Evolutionary conservation across 805 yeast genomes (phyloP).

Genomic region (Cyberlindnera euphorbiiphila): DNA sequence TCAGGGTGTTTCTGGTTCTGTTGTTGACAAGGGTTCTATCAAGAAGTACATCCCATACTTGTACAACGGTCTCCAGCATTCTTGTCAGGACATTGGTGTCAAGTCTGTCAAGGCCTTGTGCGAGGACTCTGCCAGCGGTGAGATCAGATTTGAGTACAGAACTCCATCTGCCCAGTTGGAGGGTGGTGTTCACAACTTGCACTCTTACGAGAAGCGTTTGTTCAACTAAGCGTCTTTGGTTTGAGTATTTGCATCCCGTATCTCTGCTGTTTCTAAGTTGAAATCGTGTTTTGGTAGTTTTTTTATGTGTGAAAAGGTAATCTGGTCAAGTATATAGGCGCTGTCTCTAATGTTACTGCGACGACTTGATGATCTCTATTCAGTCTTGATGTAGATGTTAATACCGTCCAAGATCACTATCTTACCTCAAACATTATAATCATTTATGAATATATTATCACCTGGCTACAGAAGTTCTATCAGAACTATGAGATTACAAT

Average conservation of each 20-base stretch:
- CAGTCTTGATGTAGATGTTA: background rate
- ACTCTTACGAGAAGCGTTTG: slow-evolving; percentile 95
- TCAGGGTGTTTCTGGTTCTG: slow-evolving; percentile 98
- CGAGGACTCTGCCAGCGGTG: slow-evolving; percentile 58
- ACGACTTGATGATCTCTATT: slow-evolving; percentile 12
- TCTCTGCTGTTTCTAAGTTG: no score
- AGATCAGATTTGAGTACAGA: slow-evolving; percentile 92
- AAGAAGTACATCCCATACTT: slow-evolving; percentile 92
- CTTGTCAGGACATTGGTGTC: slow-evolving; percentile 97
- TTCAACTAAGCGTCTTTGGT: slow-evolving; percentile 43
- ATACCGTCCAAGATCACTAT: no score
- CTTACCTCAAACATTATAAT: no score
- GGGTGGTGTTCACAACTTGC: slow-evolving; percentile 96
- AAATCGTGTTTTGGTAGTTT: no score
- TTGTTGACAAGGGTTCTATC: slow-evolving; percentile 94
- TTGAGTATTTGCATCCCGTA: background rate
- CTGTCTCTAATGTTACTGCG: slow-evolving; percentile 2
- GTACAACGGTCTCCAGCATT: slow-evolving; percentile 94
- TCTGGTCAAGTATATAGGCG: slow-evolving; percentile 6
- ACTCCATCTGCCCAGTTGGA: slow-evolving; percentile 98
- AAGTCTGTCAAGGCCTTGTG: slow-evolving; percentile 60
- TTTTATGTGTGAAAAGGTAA: slow-evolving; percentile 1
- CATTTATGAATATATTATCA: no score
- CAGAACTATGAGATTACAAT: slow-evolving; percentile 15
- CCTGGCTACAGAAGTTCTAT: slow-evolving; percentile 3